A percentile compares a stretch with the other conserved stretches of the same genome.
These are phyloP conservation scores for Kokia cookei DNA, from an alignment of 441 rosid genomes.

Conservation along the genomic window DNA sequence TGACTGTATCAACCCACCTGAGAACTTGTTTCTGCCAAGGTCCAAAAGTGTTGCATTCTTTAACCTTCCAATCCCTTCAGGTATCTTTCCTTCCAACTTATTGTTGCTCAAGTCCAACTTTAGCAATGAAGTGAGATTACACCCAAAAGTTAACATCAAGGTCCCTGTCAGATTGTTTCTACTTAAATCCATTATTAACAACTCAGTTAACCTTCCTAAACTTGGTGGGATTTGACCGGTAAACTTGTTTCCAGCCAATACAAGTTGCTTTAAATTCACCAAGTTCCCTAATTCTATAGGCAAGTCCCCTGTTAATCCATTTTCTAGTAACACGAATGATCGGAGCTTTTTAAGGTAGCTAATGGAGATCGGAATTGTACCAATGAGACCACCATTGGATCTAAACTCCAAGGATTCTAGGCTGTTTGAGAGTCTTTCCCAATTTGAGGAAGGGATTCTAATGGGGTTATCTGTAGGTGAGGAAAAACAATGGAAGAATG, in stretches of 20 bases:
- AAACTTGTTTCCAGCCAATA: conserved; percentile 58
- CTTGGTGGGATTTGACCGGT: conserved; percentile 55
- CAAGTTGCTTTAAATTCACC: conserved; percentile 51
- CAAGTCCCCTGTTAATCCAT: conserved; percentile 51
- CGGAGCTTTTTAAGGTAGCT: conserved; percentile 54
- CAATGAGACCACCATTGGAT: conserved; percentile 67
- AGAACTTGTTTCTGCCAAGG: conserved; percentile 59
- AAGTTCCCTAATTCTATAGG: conserved; percentile 46
- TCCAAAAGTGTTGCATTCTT: conserved; percentile 73
- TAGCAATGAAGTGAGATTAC: conserved; percentile 45
- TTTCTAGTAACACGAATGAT: conserved; percentile 63
- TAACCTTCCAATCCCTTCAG: conserved; percentile 40
- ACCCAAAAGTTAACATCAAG: conserved; percentile 46
- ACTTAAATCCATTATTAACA: conserved; percentile 76
- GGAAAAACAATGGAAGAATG: conserved; percentile 63
- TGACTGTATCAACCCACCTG: conserved; percentile 53
- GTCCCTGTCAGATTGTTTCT: conserved; percentile 61
- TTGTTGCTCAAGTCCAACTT: conserved; percentile 89
- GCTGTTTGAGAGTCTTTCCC: conserved; percentile 50
- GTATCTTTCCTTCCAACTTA: conserved; percentile 47
- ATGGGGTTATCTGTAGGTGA: conserved; percentile 36
- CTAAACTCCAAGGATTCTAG: conserved; percentile 76
- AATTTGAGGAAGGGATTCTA: conserved; percentile 31
- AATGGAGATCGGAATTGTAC: conserved; percentile 50
- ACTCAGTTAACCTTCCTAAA: conserved; percentile 36